Evolutionary conservation across 179 eudicot genomes (phyloP).

Genomic region (Carnegiea gigantea): DNA sequence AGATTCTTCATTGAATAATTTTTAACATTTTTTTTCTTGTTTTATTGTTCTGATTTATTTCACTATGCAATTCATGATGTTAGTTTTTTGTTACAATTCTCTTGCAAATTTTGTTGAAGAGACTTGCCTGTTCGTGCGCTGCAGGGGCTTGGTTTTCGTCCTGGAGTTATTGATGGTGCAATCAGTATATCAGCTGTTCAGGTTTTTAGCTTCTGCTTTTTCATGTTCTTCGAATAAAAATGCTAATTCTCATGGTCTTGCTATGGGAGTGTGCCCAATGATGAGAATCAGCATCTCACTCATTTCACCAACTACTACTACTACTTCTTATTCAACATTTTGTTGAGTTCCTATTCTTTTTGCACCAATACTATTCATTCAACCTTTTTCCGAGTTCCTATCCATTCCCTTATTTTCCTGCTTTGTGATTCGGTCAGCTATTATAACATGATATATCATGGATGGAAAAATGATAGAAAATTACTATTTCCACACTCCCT

Average conservation of each 20-base stretch:
- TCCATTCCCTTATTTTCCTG: neutral
- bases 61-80: neutral
- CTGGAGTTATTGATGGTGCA: conserved; percentile 92
- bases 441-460: neutral
- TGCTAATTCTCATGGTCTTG: neutral
- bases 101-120: neutral
- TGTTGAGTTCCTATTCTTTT: neutral
- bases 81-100: neutral
- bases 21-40: neutral
- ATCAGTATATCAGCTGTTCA: conserved; percentile 98
- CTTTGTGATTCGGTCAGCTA: neutral
- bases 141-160: conserved; percentile 85
- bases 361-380: too few species aligned
- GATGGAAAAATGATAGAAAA: neutral
- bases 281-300: neutral
- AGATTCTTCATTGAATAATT: neutral
- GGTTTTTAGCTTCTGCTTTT: conserved; percentile 40
- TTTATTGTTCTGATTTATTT: neutral
- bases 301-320: neutral
- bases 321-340: neutral
- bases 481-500: neutral
- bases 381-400: too few species aligned
- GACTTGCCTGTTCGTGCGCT: conserved; percentile 23
- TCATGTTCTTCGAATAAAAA: neutral
- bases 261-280: neutral